Evolutionary conservation across 345 rosid species (phyloP), one percentile per base, ranked within the genome.

Genomic region (Melastoma malabathricum): DNA sequence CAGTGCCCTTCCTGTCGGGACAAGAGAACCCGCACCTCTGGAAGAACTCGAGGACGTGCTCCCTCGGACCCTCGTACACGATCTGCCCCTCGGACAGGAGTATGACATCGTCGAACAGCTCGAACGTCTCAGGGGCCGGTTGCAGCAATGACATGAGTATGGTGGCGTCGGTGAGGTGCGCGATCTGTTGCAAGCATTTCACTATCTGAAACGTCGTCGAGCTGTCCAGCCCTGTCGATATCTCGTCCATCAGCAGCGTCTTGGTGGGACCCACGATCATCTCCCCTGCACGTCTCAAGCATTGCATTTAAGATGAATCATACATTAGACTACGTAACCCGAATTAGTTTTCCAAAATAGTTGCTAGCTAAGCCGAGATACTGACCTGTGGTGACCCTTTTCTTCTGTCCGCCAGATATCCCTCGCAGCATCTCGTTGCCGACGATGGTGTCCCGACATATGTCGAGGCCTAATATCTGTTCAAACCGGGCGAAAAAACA

Each of bases 221-320:
- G 71, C 90, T 82, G 61, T 92, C 95, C n/a, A 87, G 70, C 43
- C 93, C 96, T 0, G 93, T 92, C 13, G 98, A 87, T 74, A 84
- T 92, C 59, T 87, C 98, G 52, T 92, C 96, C 96, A 87, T 87
- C 68, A 77, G 84, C 54, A 92, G 27, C 10, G 93, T 72, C 58
- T 84, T 92, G 38, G 95, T 77, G 19, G 98, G 98, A 15, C 95
- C 86, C 45, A 84, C 98, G 38, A 87, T 80, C 93, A 87, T 87
- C 69, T 92, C 98, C 43, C 96, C 95, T 86, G 65, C 20, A 6
- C 5, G 8, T 10, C 1, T 10, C 38, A 29, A 29, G n/a, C n/a
- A n/a, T n/a, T n/a, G n/a, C 17, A 46, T 29, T 8, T n/a, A n/a
- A 3, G n/a, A n/a, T n/a, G n/a, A n/a, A n/a, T n/a, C n/a, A n/a